A percentile compares a stretch with the other conserved stretches of the same genome.
Evolutionary conservation across 306 rosid species (phyloP).

Genomic region (Pterocarpus macrocarpus): DNA sequence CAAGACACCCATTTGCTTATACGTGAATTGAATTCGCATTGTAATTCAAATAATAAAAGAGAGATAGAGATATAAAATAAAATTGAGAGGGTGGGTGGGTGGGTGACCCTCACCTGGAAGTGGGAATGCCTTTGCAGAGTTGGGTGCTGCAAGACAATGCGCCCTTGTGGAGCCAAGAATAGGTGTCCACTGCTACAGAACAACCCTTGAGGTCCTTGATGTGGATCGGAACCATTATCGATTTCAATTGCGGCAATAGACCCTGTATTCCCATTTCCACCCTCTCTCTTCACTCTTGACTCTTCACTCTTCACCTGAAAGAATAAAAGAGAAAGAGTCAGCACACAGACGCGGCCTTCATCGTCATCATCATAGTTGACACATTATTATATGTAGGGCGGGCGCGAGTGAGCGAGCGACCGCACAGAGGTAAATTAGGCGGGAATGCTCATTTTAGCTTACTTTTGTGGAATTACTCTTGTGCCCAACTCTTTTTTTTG

Average conservation of each 20-base stretch:
- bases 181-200: conserved; percentile 81
- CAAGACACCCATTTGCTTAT: no score
- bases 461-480: no score
- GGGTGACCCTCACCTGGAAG: conserved; percentile 64
- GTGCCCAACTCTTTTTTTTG: no score
- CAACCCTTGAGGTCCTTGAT: conserved; percentile 79
- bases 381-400: no score
- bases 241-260: conserved; percentile 82
- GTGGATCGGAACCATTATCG: conserved; percentile 86
- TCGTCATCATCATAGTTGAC: no score
- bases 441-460: no score
- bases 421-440: no score
- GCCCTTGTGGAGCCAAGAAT: conserved; percentile 98
- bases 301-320: no score
- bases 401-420: no score
- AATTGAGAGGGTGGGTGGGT: not conserved
- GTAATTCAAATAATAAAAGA: not conserved
- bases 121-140: conserved; percentile 83
- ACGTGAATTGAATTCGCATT: no score
- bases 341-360: no score
- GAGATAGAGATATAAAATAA: not conserved
- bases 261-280: conserved; percentile 90
- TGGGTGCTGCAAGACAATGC: conserved; percentile 91
- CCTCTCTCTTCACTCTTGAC: not conserved
- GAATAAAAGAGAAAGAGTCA: no score